phyloP scores from a whole-genome alignment of 805 yeast species.

The Metschnikowia lachancei region DNA sequence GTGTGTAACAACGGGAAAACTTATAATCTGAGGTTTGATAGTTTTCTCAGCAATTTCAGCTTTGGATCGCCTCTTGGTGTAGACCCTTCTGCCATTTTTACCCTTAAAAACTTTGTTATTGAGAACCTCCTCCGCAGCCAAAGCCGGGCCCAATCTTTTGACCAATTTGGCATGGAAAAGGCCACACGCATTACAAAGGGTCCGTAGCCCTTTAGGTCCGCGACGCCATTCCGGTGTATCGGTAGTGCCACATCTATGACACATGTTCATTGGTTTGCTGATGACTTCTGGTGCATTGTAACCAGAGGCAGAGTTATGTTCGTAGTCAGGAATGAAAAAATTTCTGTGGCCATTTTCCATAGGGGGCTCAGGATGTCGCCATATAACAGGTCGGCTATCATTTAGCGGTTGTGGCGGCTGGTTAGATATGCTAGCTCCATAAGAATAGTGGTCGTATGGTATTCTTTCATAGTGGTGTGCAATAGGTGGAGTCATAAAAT shows the following conservation, averaged over 20 bases:
- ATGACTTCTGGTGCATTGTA: slow-evolving; percentile 17
- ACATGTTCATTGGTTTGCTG: slow-evolving; percentile 31
- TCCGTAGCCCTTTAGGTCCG: slow-evolving; percentile 46
- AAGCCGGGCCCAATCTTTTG: slow-evolving; percentile 29
- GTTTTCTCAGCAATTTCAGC: background rate
- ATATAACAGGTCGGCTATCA: background rate
- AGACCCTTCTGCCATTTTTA: slow-evolving; percentile 42
- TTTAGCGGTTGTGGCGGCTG: background rate
- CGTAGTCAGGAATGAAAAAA: background rate
- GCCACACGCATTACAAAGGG: slow-evolving; percentile 45
- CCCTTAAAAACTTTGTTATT: slow-evolving; percentile 44
- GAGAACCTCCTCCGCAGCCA: slow-evolving; percentile 38
- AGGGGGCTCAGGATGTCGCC: background rate
- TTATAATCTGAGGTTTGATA: slow-evolving; percentile 9
- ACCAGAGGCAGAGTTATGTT: slow-evolving; percentile 1
- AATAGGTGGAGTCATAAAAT: background rate
- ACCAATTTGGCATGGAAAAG: slow-evolving; percentile 42
- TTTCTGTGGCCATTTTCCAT: background rate
- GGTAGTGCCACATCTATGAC: slow-evolving; percentile 46
- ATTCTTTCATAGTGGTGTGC: background rate
- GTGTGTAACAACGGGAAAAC: slow-evolving; percentile 13
- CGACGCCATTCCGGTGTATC: slow-evolving; percentile 47
- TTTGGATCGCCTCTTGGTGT: slow-evolving; percentile 26
- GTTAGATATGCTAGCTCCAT: background rate
- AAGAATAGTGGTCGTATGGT: background rate